phyloP scores from a whole-genome alignment of 345 rosid species.

The Punica granatum region DNA sequence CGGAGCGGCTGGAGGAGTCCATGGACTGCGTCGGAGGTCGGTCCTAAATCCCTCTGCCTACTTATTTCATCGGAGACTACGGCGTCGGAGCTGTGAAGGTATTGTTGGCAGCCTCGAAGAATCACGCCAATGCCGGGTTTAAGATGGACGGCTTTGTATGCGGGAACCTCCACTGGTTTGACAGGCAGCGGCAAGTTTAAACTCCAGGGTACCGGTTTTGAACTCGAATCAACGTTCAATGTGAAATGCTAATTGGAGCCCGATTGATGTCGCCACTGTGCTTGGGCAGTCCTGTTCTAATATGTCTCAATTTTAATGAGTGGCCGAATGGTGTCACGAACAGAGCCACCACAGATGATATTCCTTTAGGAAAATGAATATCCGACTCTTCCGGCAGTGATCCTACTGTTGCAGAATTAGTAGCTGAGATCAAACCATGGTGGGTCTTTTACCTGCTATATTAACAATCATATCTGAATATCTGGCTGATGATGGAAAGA shows the following conservation, averaged over 20 bases:
- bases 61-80: slow-evolving; percentile 83
- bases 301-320: no score
- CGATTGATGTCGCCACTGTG: no score
- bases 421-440: slow-evolving; percentile 89
- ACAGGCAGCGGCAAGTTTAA: slow-evolving; percentile 90
- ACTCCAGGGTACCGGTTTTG: slow-evolving; percentile 38
- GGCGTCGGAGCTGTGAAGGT: slow-evolving; percentile 63
- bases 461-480: background rate
- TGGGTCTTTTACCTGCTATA: slow-evolving; percentile 14
- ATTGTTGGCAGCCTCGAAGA: slow-evolving; percentile 37
- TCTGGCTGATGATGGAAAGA: background rate
- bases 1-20: slow-evolving; percentile 54
- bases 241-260: no score
- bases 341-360: slow-evolving; percentile 34
- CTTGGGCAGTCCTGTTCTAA: no score
- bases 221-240: background rate
- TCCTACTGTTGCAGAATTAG: slow-evolving; percentile 55
- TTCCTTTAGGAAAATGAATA: slow-evolving; percentile 39
- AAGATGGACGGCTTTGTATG: slow-evolving; percentile 74
- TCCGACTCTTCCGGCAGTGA: slow-evolving; percentile 54
- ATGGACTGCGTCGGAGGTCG: slow-evolving; percentile 54
- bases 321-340: slow-evolving; percentile 82
- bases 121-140: slow-evolving; percentile 60
- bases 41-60: slow-evolving; percentile 56
- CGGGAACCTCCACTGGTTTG: slow-evolving; percentile 66